Conservation (phyloP, 495 filamentous ascomycete genomes). For the Neurospora cerealis region DNA sequence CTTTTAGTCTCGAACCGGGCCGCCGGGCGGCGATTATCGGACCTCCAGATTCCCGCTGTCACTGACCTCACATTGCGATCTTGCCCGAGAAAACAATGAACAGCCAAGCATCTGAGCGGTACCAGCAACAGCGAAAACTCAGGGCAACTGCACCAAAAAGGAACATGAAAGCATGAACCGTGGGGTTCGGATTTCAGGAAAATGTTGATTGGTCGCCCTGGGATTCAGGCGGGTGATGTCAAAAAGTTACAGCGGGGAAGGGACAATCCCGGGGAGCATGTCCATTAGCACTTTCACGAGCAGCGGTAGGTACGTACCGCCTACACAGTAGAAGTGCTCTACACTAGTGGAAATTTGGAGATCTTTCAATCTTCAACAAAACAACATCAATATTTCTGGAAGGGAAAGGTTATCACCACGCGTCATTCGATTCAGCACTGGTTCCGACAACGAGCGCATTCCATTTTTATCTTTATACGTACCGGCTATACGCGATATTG, state of each 20-base stretch:
- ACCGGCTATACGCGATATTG: not conserved
- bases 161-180: not conserved
- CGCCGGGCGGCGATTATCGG: not conserved
- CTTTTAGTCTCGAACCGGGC: not conserved
- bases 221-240: not conserved
- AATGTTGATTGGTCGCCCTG: not conserved
- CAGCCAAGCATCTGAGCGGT: not conserved
- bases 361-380: not conserved
- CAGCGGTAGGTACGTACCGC: not conserved
- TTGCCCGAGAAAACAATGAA: not conserved
- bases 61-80: not conserved
- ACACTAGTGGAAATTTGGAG: not conserved
- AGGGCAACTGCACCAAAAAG: not conserved
- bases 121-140: not conserved
- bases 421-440: not conserved
- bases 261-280: not conserved
- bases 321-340: not conserved
- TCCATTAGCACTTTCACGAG: not conserved
- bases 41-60: not conserved
- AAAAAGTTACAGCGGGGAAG: not conserved
- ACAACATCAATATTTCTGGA: not conserved
- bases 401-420: not conserved
- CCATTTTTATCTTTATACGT: not conserved
- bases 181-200: not conserved
- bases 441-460: not conserved